Percentiles rank a stretch among this genome's conserved stretches.
Conservation (phyloP, 352 stramenopile genomes). For the Pythium periplocum region DNA sequence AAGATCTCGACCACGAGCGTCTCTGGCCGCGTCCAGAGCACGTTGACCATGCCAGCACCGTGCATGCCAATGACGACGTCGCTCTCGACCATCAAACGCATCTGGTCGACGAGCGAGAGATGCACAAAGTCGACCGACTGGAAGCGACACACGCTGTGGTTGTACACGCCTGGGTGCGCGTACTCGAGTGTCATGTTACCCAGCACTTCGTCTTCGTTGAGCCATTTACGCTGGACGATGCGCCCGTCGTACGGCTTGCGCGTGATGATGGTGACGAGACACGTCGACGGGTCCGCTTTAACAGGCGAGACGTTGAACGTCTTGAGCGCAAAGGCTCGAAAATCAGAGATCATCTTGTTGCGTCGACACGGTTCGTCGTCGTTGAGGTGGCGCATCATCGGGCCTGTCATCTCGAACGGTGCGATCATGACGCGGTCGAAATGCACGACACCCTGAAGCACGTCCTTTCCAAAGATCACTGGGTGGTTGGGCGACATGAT, state of each 20-base stretch:
- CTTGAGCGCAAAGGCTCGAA: constrained; percentile 21
- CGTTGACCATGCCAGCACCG: constrained; percentile 33
- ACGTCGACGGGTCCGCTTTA: not conserved
- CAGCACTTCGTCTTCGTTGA: constrained; percentile 36
- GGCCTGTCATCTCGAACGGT: constrained; percentile 44
- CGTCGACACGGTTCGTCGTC: constrained; percentile 50
- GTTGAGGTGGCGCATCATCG: constrained; percentile 70
- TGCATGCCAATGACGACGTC: constrained; percentile 42
- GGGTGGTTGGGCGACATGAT: constrained; percentile 11
- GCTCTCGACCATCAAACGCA: constrained; percentile 22
- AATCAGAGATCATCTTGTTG: constrained; percentile 43
- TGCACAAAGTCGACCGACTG: constrained; percentile 32
- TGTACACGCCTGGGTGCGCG: not conserved
- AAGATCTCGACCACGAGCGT: constrained; percentile 37
- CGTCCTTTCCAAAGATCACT: constrained; percentile 10
- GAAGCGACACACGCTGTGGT: constrained; percentile 8
- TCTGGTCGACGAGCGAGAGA: constrained; percentile 23
- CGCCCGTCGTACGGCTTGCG: constrained; percentile 44
- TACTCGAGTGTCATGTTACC: constrained; percentile 16
- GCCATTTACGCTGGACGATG: constrained; percentile 50
- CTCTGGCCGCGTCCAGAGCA: constrained; percentile 24
- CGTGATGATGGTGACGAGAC: constrained; percentile 49
- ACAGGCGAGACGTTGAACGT: not conserved
- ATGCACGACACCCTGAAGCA: constrained; percentile 25
- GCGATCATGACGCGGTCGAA: constrained; percentile 32